These are phyloP conservation scores for Fusarium sp. DNA, from an alignment of 2,329 filamentous ascomycete species.

Conservation along the genomic window DNA sequence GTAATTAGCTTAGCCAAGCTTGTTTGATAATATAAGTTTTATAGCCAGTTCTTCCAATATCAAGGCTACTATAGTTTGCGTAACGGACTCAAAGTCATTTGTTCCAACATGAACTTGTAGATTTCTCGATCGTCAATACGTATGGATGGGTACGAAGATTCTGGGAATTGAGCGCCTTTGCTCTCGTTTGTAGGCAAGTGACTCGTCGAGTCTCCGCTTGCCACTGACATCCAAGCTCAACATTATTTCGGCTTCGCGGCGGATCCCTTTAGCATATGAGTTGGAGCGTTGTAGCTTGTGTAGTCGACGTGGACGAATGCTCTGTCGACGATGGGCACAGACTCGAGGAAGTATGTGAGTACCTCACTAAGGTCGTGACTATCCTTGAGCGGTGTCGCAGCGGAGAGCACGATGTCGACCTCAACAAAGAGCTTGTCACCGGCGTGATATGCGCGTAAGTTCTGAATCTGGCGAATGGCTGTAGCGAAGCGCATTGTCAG, in stretches of 20 bases:
- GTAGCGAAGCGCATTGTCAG: constrained; percentile 94
- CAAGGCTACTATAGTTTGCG: neutral
- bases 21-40: constrained; percentile 28
- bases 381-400: constrained; percentile 78
- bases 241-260: constrained; percentile 40
- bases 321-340: constrained; percentile 80
- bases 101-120: neutral
- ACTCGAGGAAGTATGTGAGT: constrained; percentile 86
- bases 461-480: constrained; percentile 86
- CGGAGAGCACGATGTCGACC: constrained; percentile 85
- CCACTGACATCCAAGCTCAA: neutral
- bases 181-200: neutral
- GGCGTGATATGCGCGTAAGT: constrained; percentile 84
- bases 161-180: neutral
- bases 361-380: constrained; percentile 83
- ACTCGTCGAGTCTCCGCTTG: neutral
- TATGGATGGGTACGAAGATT: neutral
- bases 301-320: constrained; percentile 77
- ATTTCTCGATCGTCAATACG: neutral
- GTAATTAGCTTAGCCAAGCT: constrained; percentile 10
- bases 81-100: neutral
- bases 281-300: constrained; percentile 69
- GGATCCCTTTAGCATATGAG: constrained; percentile 61
- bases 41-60: constrained; percentile 6
- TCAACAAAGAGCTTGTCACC: constrained; percentile 86